Evolutionary conservation across 1,284 basidiomycete species (phyloP).

Genomic region (Ustilago loliicola): DNA sequence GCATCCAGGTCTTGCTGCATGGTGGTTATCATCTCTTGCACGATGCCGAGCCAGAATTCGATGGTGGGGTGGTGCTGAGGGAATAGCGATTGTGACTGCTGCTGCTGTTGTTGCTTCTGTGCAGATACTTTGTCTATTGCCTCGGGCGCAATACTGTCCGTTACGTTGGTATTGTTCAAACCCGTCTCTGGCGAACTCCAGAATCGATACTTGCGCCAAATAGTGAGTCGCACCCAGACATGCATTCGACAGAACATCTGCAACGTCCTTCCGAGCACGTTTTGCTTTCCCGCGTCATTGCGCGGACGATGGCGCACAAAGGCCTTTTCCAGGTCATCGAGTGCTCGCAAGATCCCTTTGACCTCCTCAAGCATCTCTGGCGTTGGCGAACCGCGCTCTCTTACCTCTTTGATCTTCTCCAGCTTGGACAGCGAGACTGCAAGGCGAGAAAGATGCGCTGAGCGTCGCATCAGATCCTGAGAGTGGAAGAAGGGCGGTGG

Average conservation of each 20-base stretch:
- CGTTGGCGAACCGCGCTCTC: slow-evolving; percentile 9
- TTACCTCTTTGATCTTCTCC: slow-evolving; percentile 31
- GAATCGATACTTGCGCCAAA: slow-evolving; percentile 52
- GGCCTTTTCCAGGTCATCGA: slow-evolving; percentile 38
- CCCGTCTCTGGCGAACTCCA: slow-evolving; percentile 13
- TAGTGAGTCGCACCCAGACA: slow-evolving; percentile 49
- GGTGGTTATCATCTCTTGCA: slow-evolving; percentile 28
- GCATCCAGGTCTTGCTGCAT: slow-evolving; percentile 45
- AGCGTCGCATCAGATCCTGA: slow-evolving; percentile 50
- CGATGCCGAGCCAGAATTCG: slow-evolving; percentile 40
- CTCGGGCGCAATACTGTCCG: neutral
- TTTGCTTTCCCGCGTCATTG: slow-evolving; percentile 33
- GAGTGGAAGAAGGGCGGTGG: slow-evolving; percentile 53
- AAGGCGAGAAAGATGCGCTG: slow-evolving; percentile 37
- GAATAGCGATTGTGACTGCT: slow-evolving; percentile 12
- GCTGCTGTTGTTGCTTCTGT: neutral
- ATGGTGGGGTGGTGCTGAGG: slow-evolving; percentile 42
- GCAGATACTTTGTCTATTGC: neutral
- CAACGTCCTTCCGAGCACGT: slow-evolving; percentile 41
- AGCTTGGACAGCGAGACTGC: slow-evolving; percentile 28
- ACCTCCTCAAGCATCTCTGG: slow-evolving; percentile 30
- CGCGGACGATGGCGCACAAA: slow-evolving; percentile 46
- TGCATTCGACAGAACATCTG: slow-evolving; percentile 57
- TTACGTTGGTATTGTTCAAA: neutral
- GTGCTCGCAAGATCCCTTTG: slow-evolving; percentile 11